Base-by-base conservation (phyloP, 495 filamentous ascomycete species). In the Poronia punctata region DNA sequence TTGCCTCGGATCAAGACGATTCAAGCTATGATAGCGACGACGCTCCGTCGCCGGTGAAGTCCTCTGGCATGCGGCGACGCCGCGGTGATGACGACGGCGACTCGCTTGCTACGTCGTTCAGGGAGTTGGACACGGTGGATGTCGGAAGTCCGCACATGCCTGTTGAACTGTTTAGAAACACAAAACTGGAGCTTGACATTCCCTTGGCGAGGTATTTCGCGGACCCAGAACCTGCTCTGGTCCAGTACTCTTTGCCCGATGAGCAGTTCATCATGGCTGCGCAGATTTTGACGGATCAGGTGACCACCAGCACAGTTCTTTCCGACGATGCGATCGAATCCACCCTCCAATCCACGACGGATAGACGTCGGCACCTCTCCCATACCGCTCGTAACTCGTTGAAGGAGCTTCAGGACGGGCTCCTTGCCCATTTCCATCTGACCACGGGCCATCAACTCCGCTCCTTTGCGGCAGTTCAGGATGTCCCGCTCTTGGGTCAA, bases 281-380 rank as follows among this genome's bases (percentile, higher is more conserved):
- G 5, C 78, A 82, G 49, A 71, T 79, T 19, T 56, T 82, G n/a
- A 75, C 75, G 2, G 75, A 78, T 41, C 78, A 82, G 45, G 66
- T 74, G 20, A 66, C 71, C 5, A 68, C 59, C 14, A 64, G 70
- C 2, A 67, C 57, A 1, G 43, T 73, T 15, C 52, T 45, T 7
- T 28, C 54, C 5, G 44, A 41, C 19, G n/a, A 32, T 8, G 18
- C 38, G 14, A 17, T 49, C 5, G 40, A 44, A 22, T 24, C 43
- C 5, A n/a, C 21, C 0, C 33, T 57, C n/a, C 48, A 52, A 30
- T 48, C 45, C 7, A 48, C 18, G 44, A 45, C 30, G 35, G 53
- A 59, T 27, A 45, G 38, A 12, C 66, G 64, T 14, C 60, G 62
- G 17, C 53, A 57, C 15, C 49, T 71, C 26, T 49, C 59, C 16